Base-by-base conservation (phyloP, 1,284 basidiomycete species). In the Hypsizygus ulmarius region DNA sequence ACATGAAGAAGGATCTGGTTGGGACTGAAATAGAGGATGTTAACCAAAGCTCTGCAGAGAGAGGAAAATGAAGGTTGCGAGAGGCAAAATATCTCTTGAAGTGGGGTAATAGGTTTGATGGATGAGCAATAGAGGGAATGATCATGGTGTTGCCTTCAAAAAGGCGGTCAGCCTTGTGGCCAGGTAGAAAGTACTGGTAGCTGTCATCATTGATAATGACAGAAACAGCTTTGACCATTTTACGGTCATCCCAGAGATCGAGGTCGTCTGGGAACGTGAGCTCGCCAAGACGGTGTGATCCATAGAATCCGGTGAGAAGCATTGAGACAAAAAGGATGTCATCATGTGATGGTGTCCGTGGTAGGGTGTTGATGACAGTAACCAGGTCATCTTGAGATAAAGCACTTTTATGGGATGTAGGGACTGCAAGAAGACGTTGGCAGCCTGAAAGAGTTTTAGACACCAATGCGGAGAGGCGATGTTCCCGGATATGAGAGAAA, bases 401-500 rank as follows among this genome's bases (percentile, higher is more conserved):
- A 0, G 72, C 59, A 0, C 19, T 39, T 48, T 71, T 72, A 8
- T 64, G 56, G 0, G 43, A 40, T 0, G 53, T 54, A 0, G 64
- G 56, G 0, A 28, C 4, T 3, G 44, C 54, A 25, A 28, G 48
- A 0, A 59, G 32, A 2, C 58, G 50, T 4, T 54, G 60, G 49
- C 64, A 69, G 0, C 72, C 71, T 0, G 45, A 40, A 0, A 75
- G 45, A 0, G 69, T 71, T 12, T 56, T 49, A 0, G 39, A 10
- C 10, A 75, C 70, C 0, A 75, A 52, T 0, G 30, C 50, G 3
- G 53, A 56, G 1, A 39, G 32, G 0, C 68, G 59, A 3, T 39
- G 36, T 0, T 43, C 27, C 2, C 64, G 58, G 5, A 74, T 51
- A 1, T 65, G n/a, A 0, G 71, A 73, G 50, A 60, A 76, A 34